Conservation (phyloP, 2,329 filamentous ascomycete species). For the Chrysosporium keratinophilum region DNA sequence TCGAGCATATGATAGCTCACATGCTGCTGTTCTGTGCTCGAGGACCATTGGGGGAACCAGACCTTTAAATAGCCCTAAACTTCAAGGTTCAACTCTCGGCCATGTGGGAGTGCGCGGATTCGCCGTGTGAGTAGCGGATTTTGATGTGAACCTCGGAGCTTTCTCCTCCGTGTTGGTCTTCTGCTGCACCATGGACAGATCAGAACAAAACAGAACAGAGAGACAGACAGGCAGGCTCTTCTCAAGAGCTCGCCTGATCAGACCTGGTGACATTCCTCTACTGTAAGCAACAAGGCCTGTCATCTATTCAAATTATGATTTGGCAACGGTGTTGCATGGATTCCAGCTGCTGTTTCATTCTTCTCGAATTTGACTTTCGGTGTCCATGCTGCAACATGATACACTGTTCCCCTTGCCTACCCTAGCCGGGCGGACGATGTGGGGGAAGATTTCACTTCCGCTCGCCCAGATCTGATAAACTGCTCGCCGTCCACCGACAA, state of each 20-base stretch:
- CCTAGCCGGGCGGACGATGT: constrained; percentile 10
- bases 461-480: constrained; percentile 12
- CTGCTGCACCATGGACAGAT: constrained; percentile 1
- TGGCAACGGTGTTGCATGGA: neutral
- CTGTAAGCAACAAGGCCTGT: neutral
- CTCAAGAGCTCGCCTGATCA: neutral
- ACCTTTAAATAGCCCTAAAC: constrained; percentile 1
- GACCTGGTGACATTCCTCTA: neutral
- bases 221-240: too few relatives aligned
- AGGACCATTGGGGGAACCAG: neutral
- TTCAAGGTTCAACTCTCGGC: neutral
- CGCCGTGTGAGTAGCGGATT: neutral
- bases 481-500: neutral
- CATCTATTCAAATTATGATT: neutral
- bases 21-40: neutral
- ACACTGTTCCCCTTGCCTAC: constrained; percentile 3
- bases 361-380: constrained; percentile 1
- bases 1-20: constrained; percentile 6
- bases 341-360: neutral
- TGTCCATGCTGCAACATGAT: constrained; percentile 5
- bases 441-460: constrained; percentile 9
- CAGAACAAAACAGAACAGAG: too few relatives aligned
- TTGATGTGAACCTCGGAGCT: constrained; percentile 6
- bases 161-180: neutral
- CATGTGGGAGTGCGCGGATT: constrained; percentile 1